Conservation (phyloP, 2,329 filamentous ascomycete species). For the Nigrograna mackinnonii region DNA sequence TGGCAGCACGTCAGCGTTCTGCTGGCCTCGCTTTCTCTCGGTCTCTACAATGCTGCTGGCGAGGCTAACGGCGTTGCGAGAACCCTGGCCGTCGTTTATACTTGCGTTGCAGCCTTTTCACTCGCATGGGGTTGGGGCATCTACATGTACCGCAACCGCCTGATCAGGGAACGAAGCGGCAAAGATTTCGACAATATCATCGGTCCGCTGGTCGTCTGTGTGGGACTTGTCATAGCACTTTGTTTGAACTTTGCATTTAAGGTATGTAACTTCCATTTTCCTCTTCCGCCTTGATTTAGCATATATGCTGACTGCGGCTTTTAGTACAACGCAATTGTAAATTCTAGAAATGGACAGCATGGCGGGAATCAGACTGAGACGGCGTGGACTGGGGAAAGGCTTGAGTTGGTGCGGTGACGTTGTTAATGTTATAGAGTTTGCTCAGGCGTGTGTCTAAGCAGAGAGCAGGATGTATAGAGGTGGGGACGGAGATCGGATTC, state of each 20-base stretch:
- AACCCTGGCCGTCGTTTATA: conserved; percentile 80
- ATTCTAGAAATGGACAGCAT: no score
- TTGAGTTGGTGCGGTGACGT: neutral
- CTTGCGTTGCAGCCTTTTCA: conserved; percentile 78
- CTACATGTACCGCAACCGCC: conserved; percentile 71
- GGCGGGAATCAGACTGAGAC: neutral
- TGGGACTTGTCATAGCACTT: conserved; percentile 77
- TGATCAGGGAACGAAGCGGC: conserved; percentile 85
- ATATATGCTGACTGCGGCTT: neutral
- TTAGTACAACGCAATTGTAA: neutral
- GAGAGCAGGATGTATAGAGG: neutral
- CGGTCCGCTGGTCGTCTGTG: conserved; percentile 81
- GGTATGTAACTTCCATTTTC: conserved; percentile 51
- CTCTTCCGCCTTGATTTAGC: neutral
- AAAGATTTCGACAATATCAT: conserved; percentile 91
- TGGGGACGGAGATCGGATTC: no score
- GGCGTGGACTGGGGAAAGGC: neutral
- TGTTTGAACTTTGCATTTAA: conserved; percentile 89
- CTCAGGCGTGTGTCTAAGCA: neutral
- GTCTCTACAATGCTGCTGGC: conserved; percentile 86
- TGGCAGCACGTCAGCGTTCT: conserved; percentile 96
- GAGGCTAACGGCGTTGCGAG: conserved; percentile 73
- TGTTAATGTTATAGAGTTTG: neutral
- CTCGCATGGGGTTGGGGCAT: conserved; percentile 87
- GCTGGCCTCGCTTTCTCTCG: conserved; percentile 80